Percentiles rank a stretch among this genome's conserved stretches.
Evolutionary conservation across 352 stramenopile genomes (phyloP).

Genomic region (Phytophthora chlamydospora): DNA sequence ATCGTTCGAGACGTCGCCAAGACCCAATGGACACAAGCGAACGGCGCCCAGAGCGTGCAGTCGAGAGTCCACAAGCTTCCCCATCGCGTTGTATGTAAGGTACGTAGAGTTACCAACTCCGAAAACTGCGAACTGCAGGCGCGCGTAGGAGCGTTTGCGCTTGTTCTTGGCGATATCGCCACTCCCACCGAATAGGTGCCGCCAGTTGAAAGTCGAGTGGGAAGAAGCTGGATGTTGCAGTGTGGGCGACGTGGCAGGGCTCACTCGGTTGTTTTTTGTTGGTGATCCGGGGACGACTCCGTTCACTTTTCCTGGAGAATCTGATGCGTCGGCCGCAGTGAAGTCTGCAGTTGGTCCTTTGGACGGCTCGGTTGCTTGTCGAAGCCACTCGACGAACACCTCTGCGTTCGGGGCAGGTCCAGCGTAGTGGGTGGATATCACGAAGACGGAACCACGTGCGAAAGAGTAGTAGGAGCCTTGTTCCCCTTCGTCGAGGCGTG

Average conservation of each 20-base stretch:
- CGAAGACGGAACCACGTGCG: conserved; percentile 65
- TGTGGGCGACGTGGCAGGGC: not conserved
- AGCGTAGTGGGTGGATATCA: conserved; percentile 93
- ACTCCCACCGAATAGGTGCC: conserved; percentile 2
- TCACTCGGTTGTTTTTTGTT: not conserved
- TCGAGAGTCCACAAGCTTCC: conserved; percentile 87
- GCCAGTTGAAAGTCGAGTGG: conserved; percentile 1
- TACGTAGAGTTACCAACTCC: conserved; percentile 95
- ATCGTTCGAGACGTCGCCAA: conserved; percentile 92
- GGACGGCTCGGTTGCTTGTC: not conserved
- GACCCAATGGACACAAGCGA: conserved; percentile 68
- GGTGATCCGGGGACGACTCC: not conserved
- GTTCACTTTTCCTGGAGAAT: not conserved
- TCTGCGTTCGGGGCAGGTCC: conserved; percentile 70
- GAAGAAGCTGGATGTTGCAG: not conserved
- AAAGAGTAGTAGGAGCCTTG: conserved; percentile 30
- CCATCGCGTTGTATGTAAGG: conserved; percentile 95
- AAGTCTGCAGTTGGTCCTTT: not conserved
- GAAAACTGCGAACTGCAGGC: conserved; percentile 94
- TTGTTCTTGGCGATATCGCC: no score
- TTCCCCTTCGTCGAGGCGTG: conserved; percentile 15
- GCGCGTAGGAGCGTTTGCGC: conserved; percentile 27
- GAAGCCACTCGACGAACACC: conserved; percentile 17
- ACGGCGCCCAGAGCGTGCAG: conserved; percentile 80
- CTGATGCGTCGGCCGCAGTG: not conserved